Percentiles rank a stretch among this genome's conserved stretches.
Conservation (phyloP, 768 basidiomycete genomes). For the Psilocybe cubensis region DNA sequence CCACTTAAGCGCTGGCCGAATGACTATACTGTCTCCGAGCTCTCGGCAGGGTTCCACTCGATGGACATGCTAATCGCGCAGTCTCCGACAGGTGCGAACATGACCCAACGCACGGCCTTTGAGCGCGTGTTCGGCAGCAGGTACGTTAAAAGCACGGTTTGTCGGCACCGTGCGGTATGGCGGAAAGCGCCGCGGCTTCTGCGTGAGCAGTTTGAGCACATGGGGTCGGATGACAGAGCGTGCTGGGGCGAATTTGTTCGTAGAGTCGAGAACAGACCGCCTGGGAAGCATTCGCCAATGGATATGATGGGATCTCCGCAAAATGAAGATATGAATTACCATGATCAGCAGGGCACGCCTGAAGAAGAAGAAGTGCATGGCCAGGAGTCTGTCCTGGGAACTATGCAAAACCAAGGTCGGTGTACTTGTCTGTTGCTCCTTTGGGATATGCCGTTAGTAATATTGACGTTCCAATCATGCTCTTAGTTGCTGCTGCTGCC, state of each 20-base stretch:
- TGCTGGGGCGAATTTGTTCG: slow-evolving; percentile 75
- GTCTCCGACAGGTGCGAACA: slow-evolving; percentile 39
- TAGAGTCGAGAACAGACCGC: slow-evolving; percentile 55
- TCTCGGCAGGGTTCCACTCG: slow-evolving; percentile 60
- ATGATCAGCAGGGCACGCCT: slow-evolving; percentile 17
- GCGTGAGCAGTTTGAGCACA: slow-evolving; percentile 54
- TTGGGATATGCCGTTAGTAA: background rate
- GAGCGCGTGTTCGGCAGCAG: slow-evolving; percentile 72
- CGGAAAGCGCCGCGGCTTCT: slow-evolving; percentile 53
- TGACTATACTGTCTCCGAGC: slow-evolving; percentile 71
- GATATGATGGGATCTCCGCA: slow-evolving; percentile 22
- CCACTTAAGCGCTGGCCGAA: slow-evolving; percentile 78
- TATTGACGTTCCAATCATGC: background rate
- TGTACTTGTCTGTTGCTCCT: background rate
- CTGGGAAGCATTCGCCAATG: slow-evolving; percentile 23
- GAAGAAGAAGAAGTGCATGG: slow-evolving; percentile 24
- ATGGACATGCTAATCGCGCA: slow-evolving; percentile 46
- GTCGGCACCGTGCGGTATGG: slow-evolving; percentile 73
- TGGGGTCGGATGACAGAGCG: slow-evolving; percentile 59
- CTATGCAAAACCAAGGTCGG: slow-evolving; percentile 32
- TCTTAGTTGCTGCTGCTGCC: slow-evolving; percentile 13
- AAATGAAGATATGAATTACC: slow-evolving; percentile 15
- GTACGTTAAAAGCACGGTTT: slow-evolving; percentile 77
- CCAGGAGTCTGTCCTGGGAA: slow-evolving; percentile 27
- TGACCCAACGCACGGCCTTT: slow-evolving; percentile 70